phyloP scores from a whole-genome alignment of 2,329 filamentous ascomycete genomes.

The Cladosporium oxysporum region DNA sequence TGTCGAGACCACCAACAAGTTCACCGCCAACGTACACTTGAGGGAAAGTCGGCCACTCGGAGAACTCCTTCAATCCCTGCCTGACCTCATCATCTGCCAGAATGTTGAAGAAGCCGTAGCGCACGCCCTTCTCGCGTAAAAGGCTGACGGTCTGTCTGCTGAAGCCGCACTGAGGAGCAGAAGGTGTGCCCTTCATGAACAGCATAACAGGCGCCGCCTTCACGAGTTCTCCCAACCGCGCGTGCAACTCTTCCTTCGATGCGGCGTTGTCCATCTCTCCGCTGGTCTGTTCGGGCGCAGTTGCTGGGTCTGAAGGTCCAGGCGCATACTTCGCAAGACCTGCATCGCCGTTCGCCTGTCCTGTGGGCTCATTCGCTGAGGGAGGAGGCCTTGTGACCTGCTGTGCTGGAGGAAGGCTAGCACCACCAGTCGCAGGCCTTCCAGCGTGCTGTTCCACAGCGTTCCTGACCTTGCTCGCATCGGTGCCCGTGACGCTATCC shows the following conservation, averaged over 20 bases:
- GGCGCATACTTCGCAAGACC: slow-evolving; percentile 51
- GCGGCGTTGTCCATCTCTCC: slow-evolving; percentile 38
- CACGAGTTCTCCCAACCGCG: slow-evolving; percentile 78
- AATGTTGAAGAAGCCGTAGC: slow-evolving; percentile 99
- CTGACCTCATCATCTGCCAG: slow-evolving; percentile 95
- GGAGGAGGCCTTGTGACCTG: slow-evolving; percentile 48
- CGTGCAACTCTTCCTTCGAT: slow-evolving; percentile 80
- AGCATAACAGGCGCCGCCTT: slow-evolving; percentile 97
- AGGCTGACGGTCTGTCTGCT: slow-evolving; percentile 85
- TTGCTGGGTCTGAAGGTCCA: slow-evolving; percentile 43
- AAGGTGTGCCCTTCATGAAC: slow-evolving; percentile 97
- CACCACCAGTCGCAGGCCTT: slow-evolving; percentile 40
- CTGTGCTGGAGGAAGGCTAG: slow-evolving; percentile 44
- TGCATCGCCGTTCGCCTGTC: slow-evolving; percentile 35
- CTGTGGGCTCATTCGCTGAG: slow-evolving; percentile 39
- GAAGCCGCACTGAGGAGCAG: slow-evolving; percentile 86
- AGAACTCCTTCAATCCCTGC: slow-evolving; percentile 93
- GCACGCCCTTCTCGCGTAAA: slow-evolving; percentile 83
- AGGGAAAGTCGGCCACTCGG: slow-evolving; percentile 98
- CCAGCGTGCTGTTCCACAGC: slow-evolving; percentile 82
- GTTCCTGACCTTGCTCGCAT: slow-evolving; percentile 78
- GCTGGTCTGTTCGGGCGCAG: slow-evolving; percentile 49
- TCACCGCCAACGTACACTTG: slow-evolving; percentile 92
- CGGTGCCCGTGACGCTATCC: slow-evolving; percentile 86
- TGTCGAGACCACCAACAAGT: slow-evolving; percentile 89